Evolutionary conservation across 768 basidiomycete genomes (phyloP).

Genomic region (Boletus vermiculosoides): DNA sequence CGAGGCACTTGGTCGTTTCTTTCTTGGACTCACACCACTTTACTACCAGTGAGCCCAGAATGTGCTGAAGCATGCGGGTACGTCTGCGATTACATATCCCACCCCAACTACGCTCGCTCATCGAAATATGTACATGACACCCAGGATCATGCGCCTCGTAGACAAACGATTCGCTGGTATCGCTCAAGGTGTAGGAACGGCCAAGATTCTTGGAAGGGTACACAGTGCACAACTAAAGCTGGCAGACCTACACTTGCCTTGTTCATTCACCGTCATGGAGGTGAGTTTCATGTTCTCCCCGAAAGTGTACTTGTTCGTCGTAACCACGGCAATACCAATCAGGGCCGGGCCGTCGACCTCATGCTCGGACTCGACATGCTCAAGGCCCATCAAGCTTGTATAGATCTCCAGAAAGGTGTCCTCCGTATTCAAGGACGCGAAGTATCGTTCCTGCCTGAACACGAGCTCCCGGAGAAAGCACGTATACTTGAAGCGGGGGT

Average conservation of each 20-base stretch:
- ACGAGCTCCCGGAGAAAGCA: conserved; percentile 87
- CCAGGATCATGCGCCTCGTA: conserved; percentile 87
- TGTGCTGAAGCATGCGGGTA: conserved; percentile 90
- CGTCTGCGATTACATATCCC: conserved; percentile 24
- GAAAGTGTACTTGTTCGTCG: not conserved
- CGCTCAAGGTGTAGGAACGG: conserved; percentile 92
- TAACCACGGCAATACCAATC: not conserved
- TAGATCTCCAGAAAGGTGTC: conserved; percentile 87
- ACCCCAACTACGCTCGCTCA: not conserved
- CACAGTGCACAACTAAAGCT: conserved; percentile 93
- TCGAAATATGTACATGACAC: not conserved
- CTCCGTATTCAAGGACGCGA: conserved; percentile 92
- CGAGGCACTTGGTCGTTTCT: not conserved
- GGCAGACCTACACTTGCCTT: conserved; percentile 78
- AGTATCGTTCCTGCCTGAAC: conserved; percentile 87
- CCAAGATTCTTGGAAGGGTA: conserved; percentile 89
- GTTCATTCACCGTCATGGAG: conserved; percentile 95
- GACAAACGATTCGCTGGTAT: conserved; percentile 87
- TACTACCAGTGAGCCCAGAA: conserved; percentile 75
- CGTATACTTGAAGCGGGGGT: conserved; percentile 41
- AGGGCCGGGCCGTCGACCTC: conserved; percentile 94
- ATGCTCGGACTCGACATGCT: conserved; percentile 99
- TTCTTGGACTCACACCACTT: not conserved
- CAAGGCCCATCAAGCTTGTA: conserved; percentile 93
- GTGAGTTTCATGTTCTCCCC: conserved; percentile 33